phyloP scores from a whole-genome alignment of 129 eudicot genomes.

The Rutidosis leptorrhynchoides region DNA sequence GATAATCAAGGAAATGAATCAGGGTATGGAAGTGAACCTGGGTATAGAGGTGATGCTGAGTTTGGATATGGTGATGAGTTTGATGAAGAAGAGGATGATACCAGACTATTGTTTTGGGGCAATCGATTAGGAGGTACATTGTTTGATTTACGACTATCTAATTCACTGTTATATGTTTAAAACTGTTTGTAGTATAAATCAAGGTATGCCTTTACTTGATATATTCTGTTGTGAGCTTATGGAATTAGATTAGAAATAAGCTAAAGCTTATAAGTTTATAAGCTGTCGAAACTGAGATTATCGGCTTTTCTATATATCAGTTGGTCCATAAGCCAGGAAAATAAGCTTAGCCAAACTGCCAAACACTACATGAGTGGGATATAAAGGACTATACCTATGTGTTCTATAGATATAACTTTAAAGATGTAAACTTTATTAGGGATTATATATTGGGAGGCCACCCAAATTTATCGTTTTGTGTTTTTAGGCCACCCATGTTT shows the following conservation, averaged over 20 bases:
- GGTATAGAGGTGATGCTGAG: conserved; percentile 91
- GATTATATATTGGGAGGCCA: too few relatives aligned
- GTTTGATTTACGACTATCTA: not conserved
- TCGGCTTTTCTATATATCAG: not conserved
- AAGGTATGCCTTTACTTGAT: too few relatives aligned
- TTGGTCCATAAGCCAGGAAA: not conserved
- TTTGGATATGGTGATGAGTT: conserved; percentile 81
- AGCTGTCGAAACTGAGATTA: not conserved
- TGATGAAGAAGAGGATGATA: conserved; percentile 94
- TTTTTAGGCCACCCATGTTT: too few relatives aligned
- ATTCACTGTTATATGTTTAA: not conserved
- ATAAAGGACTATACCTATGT: not conserved
- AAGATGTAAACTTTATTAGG: not conserved
- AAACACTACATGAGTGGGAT: not conserved
- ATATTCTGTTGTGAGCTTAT: not conserved
- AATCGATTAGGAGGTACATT: conserved; percentile 66
- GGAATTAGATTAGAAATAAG: not conserved
- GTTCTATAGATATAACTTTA: not conserved
- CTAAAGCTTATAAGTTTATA: not conserved
- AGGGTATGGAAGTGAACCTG: conserved; percentile 94
- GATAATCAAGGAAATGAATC: conserved; percentile 75
- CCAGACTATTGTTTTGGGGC: conserved; percentile 70
- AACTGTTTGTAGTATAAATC: not conserved
- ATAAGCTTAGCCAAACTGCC: not conserved
- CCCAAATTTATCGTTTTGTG: too few relatives aligned